phyloP scores from a whole-genome alignment of 176 grass and related monocot genomes.

The Cenchrus purpureus region DNA sequence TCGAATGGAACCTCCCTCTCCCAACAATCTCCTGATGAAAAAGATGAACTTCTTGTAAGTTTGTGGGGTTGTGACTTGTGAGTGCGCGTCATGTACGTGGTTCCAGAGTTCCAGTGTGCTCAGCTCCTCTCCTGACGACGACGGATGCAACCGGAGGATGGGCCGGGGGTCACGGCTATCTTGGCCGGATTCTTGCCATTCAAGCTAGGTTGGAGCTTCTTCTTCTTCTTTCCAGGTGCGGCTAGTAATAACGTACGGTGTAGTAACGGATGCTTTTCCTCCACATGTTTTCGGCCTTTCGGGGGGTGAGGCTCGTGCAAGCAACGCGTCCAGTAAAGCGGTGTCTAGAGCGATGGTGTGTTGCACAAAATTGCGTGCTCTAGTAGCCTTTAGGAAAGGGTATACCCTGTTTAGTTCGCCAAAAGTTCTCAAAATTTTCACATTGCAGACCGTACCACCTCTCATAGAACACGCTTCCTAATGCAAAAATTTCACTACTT shows the following conservation, averaged over 20 bases:
- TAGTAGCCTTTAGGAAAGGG: not conserved
- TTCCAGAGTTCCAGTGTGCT: not conserved
- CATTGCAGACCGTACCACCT: too few species aligned
- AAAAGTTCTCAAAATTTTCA: too few species aligned
- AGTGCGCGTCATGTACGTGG: not conserved
- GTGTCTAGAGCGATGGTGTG: not conserved
- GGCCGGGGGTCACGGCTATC: not conserved
- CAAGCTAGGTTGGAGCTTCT: not conserved
- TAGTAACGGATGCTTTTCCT: constrained; percentile 11
- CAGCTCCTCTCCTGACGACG: not conserved
- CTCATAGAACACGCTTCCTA: too few species aligned
- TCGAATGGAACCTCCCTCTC: not conserved
- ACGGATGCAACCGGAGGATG: not conserved
- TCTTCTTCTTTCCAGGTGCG: not conserved
- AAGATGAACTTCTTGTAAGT: not conserved
- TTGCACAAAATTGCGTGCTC: not conserved
- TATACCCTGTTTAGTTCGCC: too few species aligned
- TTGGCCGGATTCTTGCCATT: not conserved
- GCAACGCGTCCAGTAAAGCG: not conserved
- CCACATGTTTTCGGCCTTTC: not conserved
- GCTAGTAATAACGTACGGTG: too few species aligned
- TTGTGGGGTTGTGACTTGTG: not conserved
- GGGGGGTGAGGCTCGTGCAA: too few species aligned
- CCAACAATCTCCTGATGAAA: too few species aligned
- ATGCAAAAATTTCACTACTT: too few species aligned